phyloP scores from a whole-genome alignment of 2,329 filamentous ascomycete species.

The Sclerotinia nivalis region DNA sequence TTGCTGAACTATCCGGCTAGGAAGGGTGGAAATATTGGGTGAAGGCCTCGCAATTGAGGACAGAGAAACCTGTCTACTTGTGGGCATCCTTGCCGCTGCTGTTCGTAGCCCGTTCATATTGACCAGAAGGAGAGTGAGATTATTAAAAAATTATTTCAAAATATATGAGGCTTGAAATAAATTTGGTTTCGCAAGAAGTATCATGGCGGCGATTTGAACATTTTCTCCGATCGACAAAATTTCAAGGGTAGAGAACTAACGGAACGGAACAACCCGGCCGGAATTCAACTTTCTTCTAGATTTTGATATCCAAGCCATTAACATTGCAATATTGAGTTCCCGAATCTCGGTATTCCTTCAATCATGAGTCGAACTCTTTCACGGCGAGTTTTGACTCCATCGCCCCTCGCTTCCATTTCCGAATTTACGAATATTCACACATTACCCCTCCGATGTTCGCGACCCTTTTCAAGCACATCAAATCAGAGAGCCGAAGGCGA shows the following conservation, averaged over 20 bases:
- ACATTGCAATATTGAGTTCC: neutral
- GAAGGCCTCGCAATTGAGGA: constrained; percentile 39
- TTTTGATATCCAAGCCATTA: constrained; percentile 21
- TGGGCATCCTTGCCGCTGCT: constrained; percentile 34
- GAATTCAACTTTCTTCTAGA: constrained; percentile 35
- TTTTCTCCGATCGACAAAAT: constrained; percentile 35
- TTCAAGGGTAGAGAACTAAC: constrained; percentile 27
- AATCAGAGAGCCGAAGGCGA: constrained; percentile 32
- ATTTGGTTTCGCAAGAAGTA: constrained; percentile 28
- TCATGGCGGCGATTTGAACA: constrained; percentile 31
- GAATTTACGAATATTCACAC: constrained; percentile 24
- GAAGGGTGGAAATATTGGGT: constrained; percentile 38
- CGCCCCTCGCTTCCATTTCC: constrained; percentile 28
- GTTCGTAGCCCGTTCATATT: constrained; percentile 40
- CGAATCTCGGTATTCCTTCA: constrained; percentile 17
- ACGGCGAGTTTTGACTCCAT: constrained; percentile 38
- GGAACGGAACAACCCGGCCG: constrained; percentile 23
- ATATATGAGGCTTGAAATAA: constrained; percentile 27
- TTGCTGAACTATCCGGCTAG: constrained; percentile 43
- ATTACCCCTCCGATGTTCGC: constrained; percentile 30
- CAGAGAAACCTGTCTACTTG: constrained; percentile 35
- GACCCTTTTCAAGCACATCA: constrained; percentile 42
- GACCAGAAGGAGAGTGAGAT: constrained; percentile 23
- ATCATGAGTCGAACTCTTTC: constrained; percentile 39
- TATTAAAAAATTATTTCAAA: constrained; percentile 19